A percentile compares a stretch with the other conserved stretches of the same genome.
phyloP scores from a whole-genome alignment of 495 filamentous ascomycete species.

The Echria macrotheca region DNA sequence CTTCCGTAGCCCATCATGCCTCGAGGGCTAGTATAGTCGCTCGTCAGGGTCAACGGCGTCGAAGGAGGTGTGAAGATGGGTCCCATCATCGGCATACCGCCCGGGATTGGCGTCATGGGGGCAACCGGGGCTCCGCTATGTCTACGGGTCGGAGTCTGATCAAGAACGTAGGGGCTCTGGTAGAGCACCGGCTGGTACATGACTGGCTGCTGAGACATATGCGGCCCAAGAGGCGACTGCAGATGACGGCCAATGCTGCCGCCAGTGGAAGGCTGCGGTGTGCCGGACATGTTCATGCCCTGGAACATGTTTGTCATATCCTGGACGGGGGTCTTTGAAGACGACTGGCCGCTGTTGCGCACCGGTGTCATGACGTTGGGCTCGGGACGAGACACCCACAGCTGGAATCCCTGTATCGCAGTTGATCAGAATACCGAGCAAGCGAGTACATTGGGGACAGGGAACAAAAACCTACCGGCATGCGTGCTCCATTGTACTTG shows the following conservation, averaged over 20 bases:
- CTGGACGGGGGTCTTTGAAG: conserved; percentile 3
- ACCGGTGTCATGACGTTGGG: no score
- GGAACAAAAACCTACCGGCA: no score
- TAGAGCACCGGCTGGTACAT: conserved; percentile 38
- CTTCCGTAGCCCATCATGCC: conserved; percentile 25
- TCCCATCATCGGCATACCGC: conserved; percentile 18
- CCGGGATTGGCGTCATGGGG: conserved; percentile 22
- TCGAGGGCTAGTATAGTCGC: conserved; percentile 27
- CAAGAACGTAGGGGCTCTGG: conserved; percentile 28
- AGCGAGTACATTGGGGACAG: no score
- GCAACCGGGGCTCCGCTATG: conserved; percentile 16
- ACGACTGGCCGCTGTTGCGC: no score
- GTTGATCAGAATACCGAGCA: no score
- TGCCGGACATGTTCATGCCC: no score
- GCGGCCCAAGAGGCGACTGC: no score
- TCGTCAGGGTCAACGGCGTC: conserved; percentile 28
- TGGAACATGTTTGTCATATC: conserved; percentile 18
- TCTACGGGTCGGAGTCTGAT: conserved; percentile 31
- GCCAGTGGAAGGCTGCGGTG: no score
- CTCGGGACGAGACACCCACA: no score
- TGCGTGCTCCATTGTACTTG: no score
- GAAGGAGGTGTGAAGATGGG: conserved; percentile 29
- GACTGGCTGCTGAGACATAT: conserved; percentile 18
- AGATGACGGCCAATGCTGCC: no score
- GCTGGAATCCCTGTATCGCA: no score